Evolutionary conservation across 2,329 filamentous ascomycete genomes (phyloP).

Genomic region (Epichloe coenophiala): DNA sequence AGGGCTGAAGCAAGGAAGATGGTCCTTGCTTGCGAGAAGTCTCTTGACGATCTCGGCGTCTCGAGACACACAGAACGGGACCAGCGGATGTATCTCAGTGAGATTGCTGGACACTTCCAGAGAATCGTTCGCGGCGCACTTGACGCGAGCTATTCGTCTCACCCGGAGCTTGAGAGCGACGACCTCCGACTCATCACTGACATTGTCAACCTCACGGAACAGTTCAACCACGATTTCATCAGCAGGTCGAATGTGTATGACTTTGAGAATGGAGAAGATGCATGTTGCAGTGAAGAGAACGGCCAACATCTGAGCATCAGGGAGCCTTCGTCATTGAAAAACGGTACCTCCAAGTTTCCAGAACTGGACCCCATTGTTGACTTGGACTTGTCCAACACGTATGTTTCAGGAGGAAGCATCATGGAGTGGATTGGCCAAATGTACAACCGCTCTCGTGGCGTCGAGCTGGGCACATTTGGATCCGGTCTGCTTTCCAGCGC

Average conservation of each 20-base stretch:
- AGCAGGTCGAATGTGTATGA: background rate
- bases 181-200: background rate
- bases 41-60: background rate
- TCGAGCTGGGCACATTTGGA: constrained; percentile 16
- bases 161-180: background rate
- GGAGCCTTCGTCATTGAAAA: background rate
- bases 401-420: background rate
- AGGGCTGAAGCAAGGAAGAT: constrained; percentile 14
- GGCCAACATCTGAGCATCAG: background rate
- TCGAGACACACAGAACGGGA: background rate
- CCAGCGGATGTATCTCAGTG: background rate
- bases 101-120: constrained; percentile 1
- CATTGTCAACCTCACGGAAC: background rate
- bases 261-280: background rate
- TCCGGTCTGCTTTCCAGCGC: constrained; percentile 26
- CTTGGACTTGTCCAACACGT: background rate
- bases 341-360: background rate
- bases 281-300: background rate
- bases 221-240: background rate
- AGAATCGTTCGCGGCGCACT: background rate
- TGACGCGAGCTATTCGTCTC: background rate
- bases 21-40: constrained; percentile 3
- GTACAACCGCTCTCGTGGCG: constrained; percentile 3
- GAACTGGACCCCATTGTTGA: constrained; percentile 5
- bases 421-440: constrained; percentile 13